Base-by-base conservation (phyloP, 805 yeast species). In the Teunomyces stri region DNA sequence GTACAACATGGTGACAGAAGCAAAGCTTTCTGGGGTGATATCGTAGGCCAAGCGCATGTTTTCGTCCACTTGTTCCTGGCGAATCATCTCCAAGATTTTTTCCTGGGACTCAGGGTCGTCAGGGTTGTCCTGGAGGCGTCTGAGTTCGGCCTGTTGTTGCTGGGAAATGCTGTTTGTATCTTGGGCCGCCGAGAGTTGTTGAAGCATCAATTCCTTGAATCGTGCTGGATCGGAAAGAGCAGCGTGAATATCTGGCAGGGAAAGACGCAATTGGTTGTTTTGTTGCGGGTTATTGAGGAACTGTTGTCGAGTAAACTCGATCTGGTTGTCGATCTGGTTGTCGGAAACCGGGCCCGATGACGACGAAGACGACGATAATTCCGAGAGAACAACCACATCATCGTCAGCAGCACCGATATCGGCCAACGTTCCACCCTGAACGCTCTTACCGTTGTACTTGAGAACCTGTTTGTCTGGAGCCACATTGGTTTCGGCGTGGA, bases 1-100 rank as follows among this genome's bases (percentile, higher is more conserved):
- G 65, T 85, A 92, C 34, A 94, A 75, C 96, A 94, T 90, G 28
- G 80, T 79, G 3, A 92, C 95, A 0, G 78, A 66, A 0, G 90
- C 84, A 68, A 94, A 94, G 31, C 87, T 77, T 63, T 94, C 99
- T 0, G 99, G 99, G 4, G 92, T 81, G 45, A 84, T 82, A 49
- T 91, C 97, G 62, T 83, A 75, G 0, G 99, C 98, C 52, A 81
- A 74, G 40, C 81, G 75, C 73, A 87, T 72, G 60, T 89, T 89
- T 51, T 89, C 95, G 50, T 89, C 88, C 42, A 92, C 83, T 35
- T 83, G 87, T 55, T 80, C 81, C 56, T 82, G 84, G 50, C 82
- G 79, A 46, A 85, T 84, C 45, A 84, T 57, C 56, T 88, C 92
- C 59, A 82, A 54, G 38, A 89, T 83, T 53, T 76, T 76, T 16